A percentile compares a stretch with the other conserved stretches of the same genome.
Evolutionary conservation across 768 basidiomycete species (phyloP).

Genomic region (Podaxis sp.): DNA sequence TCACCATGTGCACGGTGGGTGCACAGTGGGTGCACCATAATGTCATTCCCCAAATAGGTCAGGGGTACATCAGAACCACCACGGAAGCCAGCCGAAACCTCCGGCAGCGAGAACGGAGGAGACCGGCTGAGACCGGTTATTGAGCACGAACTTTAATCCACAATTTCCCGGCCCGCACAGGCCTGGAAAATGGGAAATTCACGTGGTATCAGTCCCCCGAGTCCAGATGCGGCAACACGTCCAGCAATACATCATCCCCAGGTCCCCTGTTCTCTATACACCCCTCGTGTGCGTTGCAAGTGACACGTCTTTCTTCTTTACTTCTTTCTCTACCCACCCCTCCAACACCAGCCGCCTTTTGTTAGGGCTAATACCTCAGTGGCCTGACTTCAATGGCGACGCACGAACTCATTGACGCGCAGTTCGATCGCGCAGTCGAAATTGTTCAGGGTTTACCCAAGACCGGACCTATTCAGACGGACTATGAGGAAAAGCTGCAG

Average conservation of each 20-base stretch:
- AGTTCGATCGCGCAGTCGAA: slow-evolving; percentile 93
- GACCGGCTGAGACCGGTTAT: not conserved
- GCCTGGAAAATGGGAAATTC: not conserved
- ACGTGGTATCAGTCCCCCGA: not conserved
- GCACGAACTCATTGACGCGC: slow-evolving; percentile 67
- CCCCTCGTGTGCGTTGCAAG: not conserved
- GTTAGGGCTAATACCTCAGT: not conserved
- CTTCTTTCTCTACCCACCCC: not conserved
- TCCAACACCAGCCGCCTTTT: not conserved
- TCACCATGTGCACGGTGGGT: too few relatives aligned
- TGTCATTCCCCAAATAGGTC: too few relatives aligned
- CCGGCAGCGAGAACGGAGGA: not conserved
- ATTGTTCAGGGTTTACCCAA: slow-evolving; percentile 92
- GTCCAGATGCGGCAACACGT: not conserved
- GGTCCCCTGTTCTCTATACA: not conserved
- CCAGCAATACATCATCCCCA: not conserved
- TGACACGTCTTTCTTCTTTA: not conserved
- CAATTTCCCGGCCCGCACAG: not conserved
- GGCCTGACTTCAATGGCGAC: slow-evolving; percentile 48
- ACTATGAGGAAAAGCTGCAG: slow-evolving; percentile 90
- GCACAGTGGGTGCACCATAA: too few relatives aligned
- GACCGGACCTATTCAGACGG: slow-evolving; percentile 92
- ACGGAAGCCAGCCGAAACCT: not conserved
- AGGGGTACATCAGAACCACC: too few relatives aligned
- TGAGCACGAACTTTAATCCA: not conserved